Conservation (phyloP, 2,329 filamentous ascomycete genomes). For the Alternaria triticina region DNA sequence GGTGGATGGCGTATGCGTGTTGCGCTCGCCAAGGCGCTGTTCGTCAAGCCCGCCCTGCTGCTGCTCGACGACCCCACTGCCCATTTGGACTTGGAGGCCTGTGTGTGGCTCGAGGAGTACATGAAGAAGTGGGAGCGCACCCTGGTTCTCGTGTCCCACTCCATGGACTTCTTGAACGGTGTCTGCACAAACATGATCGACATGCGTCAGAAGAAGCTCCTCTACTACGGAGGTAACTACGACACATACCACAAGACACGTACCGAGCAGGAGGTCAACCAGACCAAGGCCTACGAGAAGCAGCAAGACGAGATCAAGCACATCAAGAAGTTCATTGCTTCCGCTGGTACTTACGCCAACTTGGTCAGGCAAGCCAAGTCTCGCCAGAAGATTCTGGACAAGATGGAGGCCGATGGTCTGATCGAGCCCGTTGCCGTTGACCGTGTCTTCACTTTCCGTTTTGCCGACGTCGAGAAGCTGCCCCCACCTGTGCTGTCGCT, state of each 20-base stretch:
- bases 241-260: slow-evolving; percentile 95
- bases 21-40: slow-evolving; percentile 93
- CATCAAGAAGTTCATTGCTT: slow-evolving; percentile 99
- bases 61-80: slow-evolving; percentile 98
- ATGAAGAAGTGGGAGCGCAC: slow-evolving; percentile 99
- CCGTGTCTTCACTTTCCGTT: slow-evolving; percentile 94
- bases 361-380: slow-evolving; percentile 99
- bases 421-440: slow-evolving; percentile 89
- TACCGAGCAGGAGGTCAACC: slow-evolving; percentile 92
- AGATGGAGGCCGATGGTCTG: slow-evolving; percentile 99
- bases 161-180: slow-evolving; percentile 98
- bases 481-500: slow-evolving; percentile 95
- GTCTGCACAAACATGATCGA: slow-evolving; percentile 99
- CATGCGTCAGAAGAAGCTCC: slow-evolving; percentile 85
- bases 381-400: slow-evolving; percentile 99
- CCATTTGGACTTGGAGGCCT: slow-evolving; percentile 98
- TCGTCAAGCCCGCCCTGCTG: slow-evolving; percentile 95
- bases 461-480: slow-evolving; percentile 99
- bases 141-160: slow-evolving; percentile 94
- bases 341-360: slow-evolving; percentile 99
- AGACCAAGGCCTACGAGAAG: slow-evolving; percentile 98
- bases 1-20: slow-evolving; percentile 99
- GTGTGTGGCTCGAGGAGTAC: slow-evolving; percentile 99
- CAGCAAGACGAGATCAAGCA: slow-evolving; percentile 99
- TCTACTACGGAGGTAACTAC: slow-evolving; percentile 99